phyloP scores from a whole-genome alignment of 805 yeast species.

The Yamadazyma paraphyllophila region DNA sequence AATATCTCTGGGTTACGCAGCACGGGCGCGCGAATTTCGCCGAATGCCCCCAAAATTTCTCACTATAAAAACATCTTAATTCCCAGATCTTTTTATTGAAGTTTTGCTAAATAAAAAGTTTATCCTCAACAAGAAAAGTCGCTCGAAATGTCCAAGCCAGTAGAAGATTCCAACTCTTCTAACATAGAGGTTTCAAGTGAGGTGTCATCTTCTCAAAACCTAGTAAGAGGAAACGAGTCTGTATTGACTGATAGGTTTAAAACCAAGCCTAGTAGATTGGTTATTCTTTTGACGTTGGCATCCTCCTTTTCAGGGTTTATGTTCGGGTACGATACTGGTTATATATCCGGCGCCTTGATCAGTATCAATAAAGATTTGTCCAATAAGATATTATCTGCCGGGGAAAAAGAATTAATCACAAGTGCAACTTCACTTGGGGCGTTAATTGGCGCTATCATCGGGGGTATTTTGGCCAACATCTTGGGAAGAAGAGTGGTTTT shows the following conservation, averaged over 20 bases:
- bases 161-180: conserved; percentile 1
- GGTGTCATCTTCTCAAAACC: conserved; percentile 3
- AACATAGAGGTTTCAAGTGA: conserved; percentile 6
- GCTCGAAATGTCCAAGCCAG: conserved; percentile 4
- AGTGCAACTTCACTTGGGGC: conserved; percentile 96
- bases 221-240: background rate
- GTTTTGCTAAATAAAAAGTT: background rate
- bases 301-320: conserved; percentile 92
- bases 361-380: conserved; percentile 74
- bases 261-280: conserved; percentile 57
- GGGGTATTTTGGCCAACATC: conserved; percentile 80
- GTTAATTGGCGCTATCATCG: conserved; percentile 68
- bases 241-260: conserved; percentile 1
- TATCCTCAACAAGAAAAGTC: background rate
- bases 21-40: conserved; percentile 2
- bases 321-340: conserved; percentile 98
- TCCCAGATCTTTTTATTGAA: background rate
- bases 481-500: conserved; percentile 84
- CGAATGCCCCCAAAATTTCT: conserved; percentile 1
- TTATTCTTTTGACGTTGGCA: conserved; percentile 65
- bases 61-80: conserved; percentile 4
- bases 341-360: conserved; percentile 90
- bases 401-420: conserved; percentile 86
- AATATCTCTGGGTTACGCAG: conserved; percentile 1
- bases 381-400: conserved; percentile 58